Evolutionary conservation across 2,329 filamentous ascomycete genomes (phyloP), one percentile per base, ranked within the genome.

Genomic region (Sporothrix dimorphospora): DNA sequence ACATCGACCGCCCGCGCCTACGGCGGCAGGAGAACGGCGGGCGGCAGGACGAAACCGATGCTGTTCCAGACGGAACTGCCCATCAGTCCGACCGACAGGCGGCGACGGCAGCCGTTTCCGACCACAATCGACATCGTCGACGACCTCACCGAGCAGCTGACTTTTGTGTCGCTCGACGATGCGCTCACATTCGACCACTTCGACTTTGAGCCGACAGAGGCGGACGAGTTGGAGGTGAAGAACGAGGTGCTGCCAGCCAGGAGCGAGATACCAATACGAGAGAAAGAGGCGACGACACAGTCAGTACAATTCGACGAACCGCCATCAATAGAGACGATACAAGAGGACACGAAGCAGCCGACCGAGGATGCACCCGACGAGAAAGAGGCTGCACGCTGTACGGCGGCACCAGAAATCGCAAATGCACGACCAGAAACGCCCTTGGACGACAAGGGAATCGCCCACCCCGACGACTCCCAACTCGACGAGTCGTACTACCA

Each of bases 61-160:
- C 81, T 84, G 27, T 79, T 87, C 59, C 87, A 88, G 74, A 83
- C 83, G 24, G 85, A 87, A 75, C 78, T 88, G 9, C 85, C 86
- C 0, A 83, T 83, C 72, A 87, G 84, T 59, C 87, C 87, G 3
- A 73, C 83, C 68, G 83, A 84, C 65, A 78, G 75, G 68, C 70
- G 70, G 65, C 73, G 66, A 16, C 49, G 69, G 16, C 21, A 34
- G 0, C 57, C 27, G 76, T 80, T 61, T 30, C 16, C 49, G 51
- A 42, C 38, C 1, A 34, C n/a, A 75, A 76, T 21, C 9, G 73
- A 71, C 6, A 71, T 72, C 7, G 55, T 79, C 8, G 71, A 67
- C 24, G 73, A 77, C 21, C 73, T 80, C 16, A 74, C 77, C 0
- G 73, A 76, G 21, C 73, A 77, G 55, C 71, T 80, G 14, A 72